A percentile compares a stretch with the other conserved stretches of the same genome.
Evolutionary conservation across 1,284 basidiomycete genomes (phyloP).

Genomic region (Meira miltonrushii): DNA sequence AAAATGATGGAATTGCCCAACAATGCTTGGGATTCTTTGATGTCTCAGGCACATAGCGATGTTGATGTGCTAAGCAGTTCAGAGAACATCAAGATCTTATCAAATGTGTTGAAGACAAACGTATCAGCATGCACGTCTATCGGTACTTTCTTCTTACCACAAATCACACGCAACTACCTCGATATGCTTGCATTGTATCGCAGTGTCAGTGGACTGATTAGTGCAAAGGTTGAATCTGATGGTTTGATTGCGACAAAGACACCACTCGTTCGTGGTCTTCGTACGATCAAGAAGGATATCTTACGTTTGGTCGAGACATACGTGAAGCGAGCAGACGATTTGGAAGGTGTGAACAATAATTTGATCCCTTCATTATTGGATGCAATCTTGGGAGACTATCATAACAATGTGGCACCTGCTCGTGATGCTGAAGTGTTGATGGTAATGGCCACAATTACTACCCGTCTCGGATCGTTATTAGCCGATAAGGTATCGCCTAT

Average conservation of each 20-base stretch:
- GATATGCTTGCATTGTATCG: conserved; percentile 99
- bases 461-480: conserved; percentile 55
- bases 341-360: conserved; percentile 82
- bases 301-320: conserved; percentile 93
- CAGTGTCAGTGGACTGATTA: conserved; percentile 95
- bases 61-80: conserved; percentile 84
- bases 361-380: conserved; percentile 94
- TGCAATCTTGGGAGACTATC: conserved; percentile 94
- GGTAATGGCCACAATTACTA: conserved; percentile 93
- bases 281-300: conserved; percentile 99
- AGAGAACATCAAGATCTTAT: conserved; percentile 95
- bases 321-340: conserved; percentile 90
- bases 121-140: conserved; percentile 96
- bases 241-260: conserved; percentile 93
- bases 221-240: conserved; percentile 72
- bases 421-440: conserved; percentile 96
- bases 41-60: conserved; percentile 89
- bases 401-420: conserved; percentile 84
- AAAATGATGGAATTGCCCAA: conserved; percentile 98
- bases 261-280: conserved; percentile 85
- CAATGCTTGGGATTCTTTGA: conserved; percentile 94
- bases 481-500: conserved; percentile 94
- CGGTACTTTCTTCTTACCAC: conserved; percentile 92
- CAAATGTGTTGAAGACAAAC: conserved; percentile 97
- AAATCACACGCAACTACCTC: conserved; percentile 90